A percentile compares a stretch with the other conserved stretches of the same genome.
Conservation (phyloP, 352 stramenopile genomes). For the Pythium brachiatum region DNA sequence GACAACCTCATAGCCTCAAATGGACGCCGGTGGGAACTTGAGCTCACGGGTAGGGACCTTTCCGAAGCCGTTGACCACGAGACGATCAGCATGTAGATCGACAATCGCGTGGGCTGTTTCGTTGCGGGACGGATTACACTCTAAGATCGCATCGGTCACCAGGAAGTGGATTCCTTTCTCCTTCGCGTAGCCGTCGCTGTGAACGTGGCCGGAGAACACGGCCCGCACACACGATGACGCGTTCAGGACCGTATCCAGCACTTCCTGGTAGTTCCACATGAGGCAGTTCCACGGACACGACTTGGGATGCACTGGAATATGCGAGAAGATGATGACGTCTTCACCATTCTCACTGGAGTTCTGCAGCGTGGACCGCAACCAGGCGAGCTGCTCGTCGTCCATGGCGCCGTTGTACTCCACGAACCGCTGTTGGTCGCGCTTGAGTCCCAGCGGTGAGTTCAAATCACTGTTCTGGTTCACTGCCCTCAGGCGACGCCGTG, state of each 20-base stretch:
- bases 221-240: slow-evolving; percentile 42
- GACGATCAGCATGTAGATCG: slow-evolving; percentile 47
- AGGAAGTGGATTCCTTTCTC: slow-evolving; percentile 62
- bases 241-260: slow-evolving; percentile 47
- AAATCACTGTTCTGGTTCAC: slow-evolving; percentile 72
- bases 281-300: slow-evolving; percentile 31
- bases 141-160: slow-evolving; percentile 63
- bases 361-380: slow-evolving; percentile 42
- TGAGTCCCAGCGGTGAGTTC: slow-evolving; percentile 63
- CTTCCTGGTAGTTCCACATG: slow-evolving; percentile 79
- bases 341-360: slow-evolving; percentile 29
- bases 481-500: slow-evolving; percentile 33
- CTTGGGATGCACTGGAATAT: slow-evolving; percentile 60
- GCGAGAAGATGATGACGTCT: slow-evolving; percentile 71
- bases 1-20: no score
- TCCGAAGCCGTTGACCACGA: slow-evolving; percentile 55
- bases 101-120: slow-evolving; percentile 65
- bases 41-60: slow-evolving; percentile 62
- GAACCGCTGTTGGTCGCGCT: slow-evolving; percentile 44
- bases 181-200: slow-evolving; percentile 53
- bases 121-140: slow-evolving; percentile 38
- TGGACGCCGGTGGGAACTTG: slow-evolving; percentile 22
- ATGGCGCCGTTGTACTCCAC: slow-evolving; percentile 80
- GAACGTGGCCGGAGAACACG: slow-evolving; percentile 72
- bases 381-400: slow-evolving; percentile 54